A percentile compares a stretch with the other conserved stretches of the same genome.
These are phyloP conservation scores for Emericellopsis atlantica DNA, from an alignment of 2,329 filamentous ascomycete species.

Conservation along the genomic window DNA sequence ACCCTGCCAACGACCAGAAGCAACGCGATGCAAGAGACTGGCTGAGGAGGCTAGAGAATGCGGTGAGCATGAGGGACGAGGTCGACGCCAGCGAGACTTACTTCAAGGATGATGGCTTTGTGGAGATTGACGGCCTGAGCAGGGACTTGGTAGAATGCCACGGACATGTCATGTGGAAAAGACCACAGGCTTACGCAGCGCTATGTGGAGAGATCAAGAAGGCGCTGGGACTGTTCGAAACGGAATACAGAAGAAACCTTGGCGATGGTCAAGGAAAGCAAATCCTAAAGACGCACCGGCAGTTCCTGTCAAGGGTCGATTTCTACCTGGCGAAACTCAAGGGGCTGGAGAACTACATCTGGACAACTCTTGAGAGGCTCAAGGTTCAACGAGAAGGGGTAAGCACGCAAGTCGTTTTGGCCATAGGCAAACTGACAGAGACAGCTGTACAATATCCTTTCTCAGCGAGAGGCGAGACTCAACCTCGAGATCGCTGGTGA, in stretches of 20 bases:
- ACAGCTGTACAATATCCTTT: conserved; percentile 54
- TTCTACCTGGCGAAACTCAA: conserved; percentile 50
- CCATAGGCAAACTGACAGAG: not conserved
- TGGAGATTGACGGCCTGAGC: conserved; percentile 48
- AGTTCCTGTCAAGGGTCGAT: conserved; percentile 26
- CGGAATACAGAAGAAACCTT: conserved; percentile 1
- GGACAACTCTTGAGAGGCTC: conserved; percentile 46
- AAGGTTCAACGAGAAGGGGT: conserved; percentile 50
- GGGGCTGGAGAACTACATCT: conserved; percentile 49
- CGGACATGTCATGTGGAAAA: conserved; percentile 48
- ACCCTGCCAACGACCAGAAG: conserved; percentile 42
- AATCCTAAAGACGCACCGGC: too few relatives aligned
- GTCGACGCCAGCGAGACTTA: conserved; percentile 38
- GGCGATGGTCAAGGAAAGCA: conserved; percentile 12
- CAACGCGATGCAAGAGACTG: conserved; percentile 51
- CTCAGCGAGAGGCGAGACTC: conserved; percentile 50
- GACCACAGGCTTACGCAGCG: conserved; percentile 46
- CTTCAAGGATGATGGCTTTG: conserved; percentile 30
- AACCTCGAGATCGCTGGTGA: conserved; percentile 51
- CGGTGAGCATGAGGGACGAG: conserved; percentile 47
- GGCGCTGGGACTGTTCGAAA: conserved; percentile 31
- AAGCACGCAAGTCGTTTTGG: conserved; percentile 12
- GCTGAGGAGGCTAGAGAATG: conserved; percentile 47
- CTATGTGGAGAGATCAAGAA: conserved; percentile 34
- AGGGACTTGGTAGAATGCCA: conserved; percentile 52